A percentile compares a stretch with the other conserved stretches of the same genome.
phyloP scores from a whole-genome alignment of 352 stramenopile species.

The Thraustotheca clavata region DNA sequence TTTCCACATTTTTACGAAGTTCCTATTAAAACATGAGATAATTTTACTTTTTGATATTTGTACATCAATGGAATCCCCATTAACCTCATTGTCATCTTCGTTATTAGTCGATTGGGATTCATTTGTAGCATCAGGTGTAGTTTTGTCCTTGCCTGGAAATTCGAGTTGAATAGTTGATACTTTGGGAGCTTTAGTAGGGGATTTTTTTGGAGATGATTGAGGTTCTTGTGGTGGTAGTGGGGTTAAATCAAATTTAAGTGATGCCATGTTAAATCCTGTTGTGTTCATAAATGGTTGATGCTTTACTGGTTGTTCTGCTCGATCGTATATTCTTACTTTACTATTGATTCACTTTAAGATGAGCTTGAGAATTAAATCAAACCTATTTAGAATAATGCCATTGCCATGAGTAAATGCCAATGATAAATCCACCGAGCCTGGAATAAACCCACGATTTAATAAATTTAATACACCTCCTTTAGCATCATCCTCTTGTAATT shows the following conservation, averaged over 20 bases:
- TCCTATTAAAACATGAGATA: slow-evolving; percentile 28
- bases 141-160: slow-evolving; percentile 18
- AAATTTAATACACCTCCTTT: slow-evolving; percentile 55
- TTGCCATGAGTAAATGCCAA: slow-evolving; percentile 45
- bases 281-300: slow-evolving; percentile 48
- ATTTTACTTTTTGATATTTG: not conserved
- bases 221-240: not conserved
- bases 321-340: slow-evolving; percentile 37
- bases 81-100: slow-evolving; percentile 23
- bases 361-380: slow-evolving; percentile 18
- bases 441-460: slow-evolving; percentile 61
- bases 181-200: not conserved
- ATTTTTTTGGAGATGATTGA: not conserved
- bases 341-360: not conserved
- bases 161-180: not conserved
- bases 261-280: slow-evolving; percentile 59
- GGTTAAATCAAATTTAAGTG: slow-evolving; percentile 69
- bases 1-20: slow-evolving; percentile 59
- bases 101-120: not conserved
- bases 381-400: slow-evolving; percentile 44
- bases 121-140: too few species aligned
- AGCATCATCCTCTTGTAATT: slow-evolving; percentile 49
- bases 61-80: slow-evolving; percentile 31
- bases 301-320: slow-evolving; percentile 39
- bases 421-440: slow-evolving; percentile 47